A percentile compares a stretch with the other conserved stretches of the same genome.
phyloP scores from a whole-genome alignment of 2,329 filamentous ascomycete species.

The Exophiala phaeomuriformis region DNA sequence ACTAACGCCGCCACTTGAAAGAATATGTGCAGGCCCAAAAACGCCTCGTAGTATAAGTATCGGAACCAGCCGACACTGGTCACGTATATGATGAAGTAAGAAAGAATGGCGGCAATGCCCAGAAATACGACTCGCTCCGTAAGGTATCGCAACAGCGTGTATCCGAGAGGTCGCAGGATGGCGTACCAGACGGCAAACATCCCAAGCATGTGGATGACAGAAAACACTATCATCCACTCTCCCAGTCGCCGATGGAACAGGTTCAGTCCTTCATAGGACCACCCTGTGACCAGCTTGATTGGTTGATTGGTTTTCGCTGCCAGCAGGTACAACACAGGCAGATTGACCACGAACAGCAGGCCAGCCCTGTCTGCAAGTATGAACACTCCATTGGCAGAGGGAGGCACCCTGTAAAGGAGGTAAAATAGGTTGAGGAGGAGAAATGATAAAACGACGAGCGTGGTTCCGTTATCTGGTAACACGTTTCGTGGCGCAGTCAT shows the following conservation, averaged over 20 bases:
- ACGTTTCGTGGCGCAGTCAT: slow-evolving; percentile 43
- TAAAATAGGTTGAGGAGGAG: slow-evolving; percentile 53
- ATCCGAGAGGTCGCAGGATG: slow-evolving; percentile 44
- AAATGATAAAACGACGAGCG: slow-evolving; percentile 47
- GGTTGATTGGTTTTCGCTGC: slow-evolving; percentile 59
- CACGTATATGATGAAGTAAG: slow-evolving; percentile 56
- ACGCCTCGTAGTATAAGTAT: slow-evolving; percentile 56
- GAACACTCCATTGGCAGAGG: slow-evolving; percentile 47
- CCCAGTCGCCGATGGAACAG: slow-evolving; percentile 59
- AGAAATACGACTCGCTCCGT: slow-evolving; percentile 46
- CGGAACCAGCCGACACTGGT: slow-evolving; percentile 56
- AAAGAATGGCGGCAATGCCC: slow-evolving; percentile 49
- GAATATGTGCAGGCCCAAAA: slow-evolving; percentile 52
- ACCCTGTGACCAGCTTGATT: slow-evolving; percentile 52
- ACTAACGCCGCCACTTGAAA: slow-evolving; percentile 50
- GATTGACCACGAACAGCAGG: slow-evolving; percentile 45
- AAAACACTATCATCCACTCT: slow-evolving; percentile 55
- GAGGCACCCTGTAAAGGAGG: slow-evolving; percentile 47
- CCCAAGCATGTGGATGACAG: slow-evolving; percentile 48
- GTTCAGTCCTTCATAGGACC: slow-evolving; percentile 60
- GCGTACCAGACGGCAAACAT: slow-evolving; percentile 53
- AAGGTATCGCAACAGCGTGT: slow-evolving; percentile 46
- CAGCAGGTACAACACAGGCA: slow-evolving; percentile 53
- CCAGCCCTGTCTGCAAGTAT: slow-evolving; percentile 53
- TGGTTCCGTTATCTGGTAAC: slow-evolving; percentile 52